These are phyloP conservation scores for Xylaria telfairii DNA, from an alignment of 495 filamentous ascomycete genomes.

Conservation along the genomic window DNA sequence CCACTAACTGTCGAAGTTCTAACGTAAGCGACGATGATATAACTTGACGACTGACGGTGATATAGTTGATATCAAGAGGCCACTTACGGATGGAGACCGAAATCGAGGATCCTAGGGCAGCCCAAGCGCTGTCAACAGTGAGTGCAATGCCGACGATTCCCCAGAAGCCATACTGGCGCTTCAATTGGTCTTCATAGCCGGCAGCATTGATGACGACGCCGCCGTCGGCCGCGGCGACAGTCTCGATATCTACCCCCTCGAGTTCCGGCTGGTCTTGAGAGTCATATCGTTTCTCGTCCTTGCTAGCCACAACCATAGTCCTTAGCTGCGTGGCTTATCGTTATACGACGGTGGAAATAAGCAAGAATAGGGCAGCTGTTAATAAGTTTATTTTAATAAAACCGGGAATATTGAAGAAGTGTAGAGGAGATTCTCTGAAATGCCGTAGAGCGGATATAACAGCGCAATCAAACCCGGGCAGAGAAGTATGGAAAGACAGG, in stretches of 20 bases:
- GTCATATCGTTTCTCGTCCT: constrained; percentile 5
- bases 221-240: constrained; percentile 42
- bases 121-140: constrained; percentile 63
- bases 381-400: neutral
- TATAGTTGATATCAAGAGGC: neutral
- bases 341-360: neutral
- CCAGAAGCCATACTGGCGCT: constrained; percentile 61
- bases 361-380: neutral
- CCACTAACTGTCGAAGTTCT: constrained; percentile 53
- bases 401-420: neutral
- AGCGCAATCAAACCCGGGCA: neutral
- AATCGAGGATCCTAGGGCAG: constrained; percentile 60
- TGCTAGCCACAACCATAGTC: neutral
- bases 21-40: constrained; percentile 17
- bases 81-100: constrained; percentile 58
- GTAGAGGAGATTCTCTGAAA: neutral
- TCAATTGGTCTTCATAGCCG: constrained; percentile 61
- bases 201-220: constrained; percentile 59
- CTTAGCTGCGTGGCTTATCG: neutral
- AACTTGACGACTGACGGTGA: neutral
- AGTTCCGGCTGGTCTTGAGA: constrained; percentile 27
- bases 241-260: constrained; percentile 37
- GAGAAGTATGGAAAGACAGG: neutral
- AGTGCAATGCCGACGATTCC: constrained; percentile 59
- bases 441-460: neutral